phyloP scores from a whole-genome alignment of 768 basidiomycete species.

The Chalciporus sphaerocephalus region DNA sequence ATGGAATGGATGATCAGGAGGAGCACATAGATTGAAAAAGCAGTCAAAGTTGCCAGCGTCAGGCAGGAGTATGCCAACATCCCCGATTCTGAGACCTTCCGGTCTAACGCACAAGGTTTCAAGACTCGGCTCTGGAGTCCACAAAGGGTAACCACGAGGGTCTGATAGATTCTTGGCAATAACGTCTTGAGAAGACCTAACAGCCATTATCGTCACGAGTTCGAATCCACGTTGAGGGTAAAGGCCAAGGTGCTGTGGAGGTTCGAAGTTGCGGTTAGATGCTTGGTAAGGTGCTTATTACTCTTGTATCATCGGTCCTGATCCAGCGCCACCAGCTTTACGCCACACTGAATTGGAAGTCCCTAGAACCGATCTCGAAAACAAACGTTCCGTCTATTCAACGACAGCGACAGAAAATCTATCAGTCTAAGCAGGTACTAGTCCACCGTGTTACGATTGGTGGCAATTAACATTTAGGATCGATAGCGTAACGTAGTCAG shows the following conservation, averaged over 20 bases:
- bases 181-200: constrained; percentile 22
- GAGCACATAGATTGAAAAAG: constrained; percentile 37
- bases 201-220: constrained; percentile 13
- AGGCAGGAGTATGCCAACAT: constrained; percentile 35
- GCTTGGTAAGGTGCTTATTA: constrained; percentile 15
- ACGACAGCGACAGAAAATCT: constrained; percentile 16
- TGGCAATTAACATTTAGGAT: constrained; percentile 2
- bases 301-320: neutral
- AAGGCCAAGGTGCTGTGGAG: constrained; percentile 9
- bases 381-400: constrained; percentile 1
- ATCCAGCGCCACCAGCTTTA: no score
- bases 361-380: neutral
- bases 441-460: neutral
- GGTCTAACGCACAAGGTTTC: constrained; percentile 24
- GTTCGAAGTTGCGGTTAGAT: constrained; percentile 1
- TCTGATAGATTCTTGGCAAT: constrained; percentile 24
- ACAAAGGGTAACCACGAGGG: constrained; percentile 34
- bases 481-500: constrained; percentile 5
- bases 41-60: constrained; percentile 34
- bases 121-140: constrained; percentile 32
- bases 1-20: constrained; percentile 28
- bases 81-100: constrained; percentile 35
- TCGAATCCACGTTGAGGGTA: neutral
- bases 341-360: neutral
- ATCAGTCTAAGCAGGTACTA: constrained; percentile 12